phyloP scores from a whole-genome alignment of 371 early-diverging fungal genomes.

The Syncephalastrum monosporum region DNA sequence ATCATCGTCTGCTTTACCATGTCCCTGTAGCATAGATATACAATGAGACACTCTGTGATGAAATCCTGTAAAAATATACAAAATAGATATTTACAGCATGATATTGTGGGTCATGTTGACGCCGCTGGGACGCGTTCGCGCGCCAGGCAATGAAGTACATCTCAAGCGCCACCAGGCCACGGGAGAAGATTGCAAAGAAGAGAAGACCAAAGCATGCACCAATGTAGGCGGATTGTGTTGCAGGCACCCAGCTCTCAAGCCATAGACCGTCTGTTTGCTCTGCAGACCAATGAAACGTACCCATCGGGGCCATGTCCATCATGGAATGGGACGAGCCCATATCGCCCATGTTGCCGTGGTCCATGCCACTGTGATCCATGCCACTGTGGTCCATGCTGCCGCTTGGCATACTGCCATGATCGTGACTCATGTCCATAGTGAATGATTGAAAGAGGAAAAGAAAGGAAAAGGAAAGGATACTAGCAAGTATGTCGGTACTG shows the following conservation, averaged over 20 bases:
- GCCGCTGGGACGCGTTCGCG: conserved; percentile 20
- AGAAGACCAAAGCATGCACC: conserved; percentile 59
- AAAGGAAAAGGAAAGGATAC: not conserved
- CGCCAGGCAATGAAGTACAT: conserved; percentile 49
- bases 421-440: conserved; percentile 3
- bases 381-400: not conserved
- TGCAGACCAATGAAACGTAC: conserved; percentile 45
- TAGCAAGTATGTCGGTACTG: not conserved
- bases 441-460: not conserved
- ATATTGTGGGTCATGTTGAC: too few relatives aligned
- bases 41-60: too few relatives aligned
- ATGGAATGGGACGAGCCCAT: conserved; percentile 11
- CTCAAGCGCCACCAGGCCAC: conserved; percentile 51
- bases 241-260: conserved; percentile 41
- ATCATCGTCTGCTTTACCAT: too few relatives aligned
- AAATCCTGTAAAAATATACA: too few relatives aligned
- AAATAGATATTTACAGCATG: too few relatives aligned
- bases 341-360: conserved; percentile 12
- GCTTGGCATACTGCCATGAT: not conserved
- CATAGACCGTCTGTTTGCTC: conserved; percentile 35
- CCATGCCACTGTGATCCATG: conserved; percentile 1
- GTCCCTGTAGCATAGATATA: too few relatives aligned
- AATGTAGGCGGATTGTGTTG: conserved; percentile 52
- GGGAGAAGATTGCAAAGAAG: conserved; percentile 47
- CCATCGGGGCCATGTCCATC: conserved; percentile 25